These are phyloP conservation scores for Linanthus parryae DNA, from an alignment of 148 eudicot species.

Conservation along the genomic window DNA sequence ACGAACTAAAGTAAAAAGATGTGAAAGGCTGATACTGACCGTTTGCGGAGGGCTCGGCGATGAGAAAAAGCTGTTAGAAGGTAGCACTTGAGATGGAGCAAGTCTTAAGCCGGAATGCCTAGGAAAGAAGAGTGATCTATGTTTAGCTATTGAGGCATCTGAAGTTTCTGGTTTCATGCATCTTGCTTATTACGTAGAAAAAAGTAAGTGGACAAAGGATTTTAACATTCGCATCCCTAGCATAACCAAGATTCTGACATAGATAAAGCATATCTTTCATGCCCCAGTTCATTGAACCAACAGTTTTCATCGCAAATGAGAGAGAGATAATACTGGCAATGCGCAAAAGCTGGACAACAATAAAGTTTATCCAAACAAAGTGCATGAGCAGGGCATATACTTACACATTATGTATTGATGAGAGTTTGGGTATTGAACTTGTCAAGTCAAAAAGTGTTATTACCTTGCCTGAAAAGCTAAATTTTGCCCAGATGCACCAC, in stretches of 20 bases:
- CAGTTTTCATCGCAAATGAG: background rate
- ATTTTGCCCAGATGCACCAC: slow-evolving; percentile 11
- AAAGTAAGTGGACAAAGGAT: no score
- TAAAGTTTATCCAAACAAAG: no score
- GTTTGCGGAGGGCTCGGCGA: slow-evolving; percentile 13
- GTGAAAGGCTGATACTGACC: slow-evolving; percentile 15
- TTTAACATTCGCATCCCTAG: no score
- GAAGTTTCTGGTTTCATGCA: slow-evolving; percentile 16
- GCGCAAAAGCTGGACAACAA: no score
- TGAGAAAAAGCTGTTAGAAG: slow-evolving; percentile 12
- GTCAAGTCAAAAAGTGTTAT: background rate
- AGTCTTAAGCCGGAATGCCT: slow-evolving; percentile 23
- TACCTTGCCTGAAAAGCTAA: slow-evolving; percentile 24
- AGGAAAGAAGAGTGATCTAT: slow-evolving; percentile 16
- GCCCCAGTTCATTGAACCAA: background rate
- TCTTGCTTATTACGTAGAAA: no score
- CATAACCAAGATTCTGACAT: no score
- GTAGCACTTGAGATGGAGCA: slow-evolving; percentile 20
- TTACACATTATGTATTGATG: no score
- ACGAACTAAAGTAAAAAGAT: no score
- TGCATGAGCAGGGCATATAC: no score
- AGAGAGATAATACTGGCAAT: no score
- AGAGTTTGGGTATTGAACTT: no score
- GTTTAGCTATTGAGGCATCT: slow-evolving; percentile 13
- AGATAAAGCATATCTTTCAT: no score